Conservation (phyloP, 2,329 filamentous ascomycete species). For the Penicillium sp. region DNA sequence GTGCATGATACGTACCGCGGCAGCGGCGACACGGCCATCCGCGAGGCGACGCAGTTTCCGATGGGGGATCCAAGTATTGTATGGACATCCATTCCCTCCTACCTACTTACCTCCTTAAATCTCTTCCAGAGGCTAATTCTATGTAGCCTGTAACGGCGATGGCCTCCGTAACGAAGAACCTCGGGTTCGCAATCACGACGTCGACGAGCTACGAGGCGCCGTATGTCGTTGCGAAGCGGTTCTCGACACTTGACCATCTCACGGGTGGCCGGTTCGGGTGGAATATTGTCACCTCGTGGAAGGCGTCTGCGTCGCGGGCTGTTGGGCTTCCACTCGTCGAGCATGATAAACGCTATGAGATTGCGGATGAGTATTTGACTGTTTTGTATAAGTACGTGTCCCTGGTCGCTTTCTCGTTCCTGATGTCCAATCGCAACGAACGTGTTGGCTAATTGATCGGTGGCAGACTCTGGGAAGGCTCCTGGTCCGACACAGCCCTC, state of each 20-base stretch:
- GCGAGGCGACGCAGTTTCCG: slow-evolving; percentile 36
- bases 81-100: not conserved
- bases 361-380: slow-evolving; percentile 51
- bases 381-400: slow-evolving; percentile 39
- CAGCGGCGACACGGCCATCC: slow-evolving; percentile 24
- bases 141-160: slow-evolving; percentile 46
- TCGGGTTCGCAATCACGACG: slow-evolving; percentile 56
- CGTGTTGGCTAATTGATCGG: no score
- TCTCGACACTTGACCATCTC: slow-evolving; percentile 57
- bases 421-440: no score
- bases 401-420: no score
- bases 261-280: slow-evolving; percentile 54
- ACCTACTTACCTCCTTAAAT: no score
- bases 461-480: slow-evolving; percentile 52
- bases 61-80: slow-evolving; percentile 6
- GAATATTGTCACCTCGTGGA: slow-evolving; percentile 55
- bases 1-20: slow-evolving; percentile 49
- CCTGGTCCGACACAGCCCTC: slow-evolving; percentile 49
- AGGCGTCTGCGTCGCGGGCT: slow-evolving; percentile 49
- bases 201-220: slow-evolving; percentile 58
- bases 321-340: slow-evolving; percentile 46
- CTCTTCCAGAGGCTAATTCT: slow-evolving; percentile 30
- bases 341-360: slow-evolving; percentile 52
- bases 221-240: slow-evolving; percentile 56
- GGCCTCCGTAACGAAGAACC: slow-evolving; percentile 49